Evolutionary conservation across 805 yeast genomes (phyloP).

Genomic region (Debaryomyces maramus): DNA sequence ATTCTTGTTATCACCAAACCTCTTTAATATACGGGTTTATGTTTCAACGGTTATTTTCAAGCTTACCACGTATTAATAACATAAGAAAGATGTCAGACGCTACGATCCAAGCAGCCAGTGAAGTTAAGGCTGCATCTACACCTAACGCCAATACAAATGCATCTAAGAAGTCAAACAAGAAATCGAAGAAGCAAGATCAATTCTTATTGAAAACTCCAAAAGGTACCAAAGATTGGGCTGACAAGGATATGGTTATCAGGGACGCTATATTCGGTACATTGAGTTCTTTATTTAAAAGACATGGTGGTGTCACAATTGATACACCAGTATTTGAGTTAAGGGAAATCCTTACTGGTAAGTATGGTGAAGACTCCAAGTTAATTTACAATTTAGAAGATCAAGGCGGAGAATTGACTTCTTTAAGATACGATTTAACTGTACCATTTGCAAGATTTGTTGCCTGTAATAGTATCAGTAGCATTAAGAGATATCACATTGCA

Average conservation of each 20-base stretch:
- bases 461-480: constrained; percentile 84
- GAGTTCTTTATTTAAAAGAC: constrained; percentile 79
- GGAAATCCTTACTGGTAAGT: constrained; percentile 93
- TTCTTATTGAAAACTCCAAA: constrained; percentile 92
- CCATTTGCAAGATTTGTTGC: constrained; percentile 98
- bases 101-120: constrained; percentile 7
- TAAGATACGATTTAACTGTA: constrained; percentile 95
- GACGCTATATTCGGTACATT: constrained; percentile 79
- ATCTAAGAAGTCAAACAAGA: constrained; percentile 23
- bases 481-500: constrained; percentile 95
- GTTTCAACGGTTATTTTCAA: constrained; percentile 13
- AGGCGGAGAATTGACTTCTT: constrained; percentile 95
- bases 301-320: constrained; percentile 97
- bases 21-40: constrained; percentile 8
- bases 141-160: constrained; percentile 4
- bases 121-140: constrained; percentile 2
- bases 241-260: constrained; percentile 93
- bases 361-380: constrained; percentile 97
- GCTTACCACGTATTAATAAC: constrained; percentile 5
- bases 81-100: constrained; percentile 18
- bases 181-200: constrained; percentile 45
- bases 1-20: background rate
- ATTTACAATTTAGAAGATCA: constrained; percentile 96
- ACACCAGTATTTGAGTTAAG: constrained; percentile 97
- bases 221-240: constrained; percentile 98